Base-by-base conservation (phyloP, 2,329 filamentous ascomycete genomes). In the Nectriaceae sp. region DNA sequence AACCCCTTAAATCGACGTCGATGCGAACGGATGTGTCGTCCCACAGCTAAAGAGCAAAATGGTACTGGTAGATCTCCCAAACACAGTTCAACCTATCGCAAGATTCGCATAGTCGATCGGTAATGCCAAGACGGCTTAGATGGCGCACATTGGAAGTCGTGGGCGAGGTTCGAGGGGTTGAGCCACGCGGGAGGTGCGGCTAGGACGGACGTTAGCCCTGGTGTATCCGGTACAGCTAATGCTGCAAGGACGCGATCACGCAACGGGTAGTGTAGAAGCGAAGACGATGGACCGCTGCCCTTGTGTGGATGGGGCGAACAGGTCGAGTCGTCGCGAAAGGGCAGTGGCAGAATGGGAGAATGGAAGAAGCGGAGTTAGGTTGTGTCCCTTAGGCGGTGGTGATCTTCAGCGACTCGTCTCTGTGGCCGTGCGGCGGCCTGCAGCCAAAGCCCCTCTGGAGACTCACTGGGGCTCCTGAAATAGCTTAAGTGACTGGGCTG, bases 21-120 rank as follows among this genome's bases (percentile, higher is more conserved):
- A 44, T 48, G 41, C 49, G 46, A 31, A 22, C 38, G 44, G 39
- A 50, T 55, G 37, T 36, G 39, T 24, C 43, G 45, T 49, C 46
- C 31, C 45, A 39, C 24, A 40, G 39, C 44, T 41, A 31, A 39
- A 46, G 44, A 46, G 42, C 37, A 52, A 53, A 16, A 47, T 11
- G 22, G 44, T 43, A 22, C 41, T 31, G 38, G 42, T 26, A 54
- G 43, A 40, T 53, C 46, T 55, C 52, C 53, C 57, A 62, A 49
- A 62, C 57, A 64, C 52, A 52, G 44, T 56, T n/a, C 44, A 53
- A 43, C 45, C 49, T 62, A 64, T 64, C 57, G 57, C 50, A 55
- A 54, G 50, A 53, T 65, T 66, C 53, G 62, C 65, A 68, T 68
- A 68, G 61, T 67, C 60, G 56, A 44, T 44, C 55, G 45, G 50